A percentile compares a stretch with the other conserved stretches of the same genome.
These are phyloP conservation scores for Phytophthora ramorum DNA, from an alignment of 352 stramenopile genomes.

Conservation along the genomic window DNA sequence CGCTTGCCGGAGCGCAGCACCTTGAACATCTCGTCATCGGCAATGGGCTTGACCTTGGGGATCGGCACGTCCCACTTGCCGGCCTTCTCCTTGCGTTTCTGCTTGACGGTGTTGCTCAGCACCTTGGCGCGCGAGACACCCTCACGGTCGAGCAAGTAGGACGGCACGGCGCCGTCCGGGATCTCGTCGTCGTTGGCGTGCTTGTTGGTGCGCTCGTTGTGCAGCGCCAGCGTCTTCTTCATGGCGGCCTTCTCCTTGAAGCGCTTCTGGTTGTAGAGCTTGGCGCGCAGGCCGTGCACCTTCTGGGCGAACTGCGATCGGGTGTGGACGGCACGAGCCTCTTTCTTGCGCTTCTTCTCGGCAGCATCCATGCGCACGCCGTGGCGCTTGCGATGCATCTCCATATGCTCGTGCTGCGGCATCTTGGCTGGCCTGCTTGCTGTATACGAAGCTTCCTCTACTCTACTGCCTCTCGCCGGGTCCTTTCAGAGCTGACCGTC, in stretches of 20 bases:
- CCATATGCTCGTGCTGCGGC: slow-evolving; percentile 99
- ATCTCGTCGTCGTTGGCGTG: slow-evolving; percentile 98
- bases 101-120: slow-evolving; percentile 99
- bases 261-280: slow-evolving; percentile 99
- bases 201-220: slow-evolving; percentile 99
- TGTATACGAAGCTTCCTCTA: neutral
- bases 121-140: slow-evolving; percentile 99
- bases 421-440: slow-evolving; percentile 66
- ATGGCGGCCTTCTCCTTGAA: slow-evolving; percentile 99
- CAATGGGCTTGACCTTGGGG: slow-evolving; percentile 98
- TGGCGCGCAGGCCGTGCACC: slow-evolving; percentile 97
- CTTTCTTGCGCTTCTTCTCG: slow-evolving; percentile 98
- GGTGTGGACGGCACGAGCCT: slow-evolving; percentile 98
- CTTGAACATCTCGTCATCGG: slow-evolving; percentile 99
- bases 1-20: slow-evolving; percentile 97
- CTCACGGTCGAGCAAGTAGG: slow-evolving; percentile 99
- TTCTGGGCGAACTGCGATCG: slow-evolving; percentile 98
- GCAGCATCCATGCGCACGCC: slow-evolving; percentile 97
- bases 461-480: slow-evolving; percentile 10
- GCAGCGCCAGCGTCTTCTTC: slow-evolving; percentile 99
- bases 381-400: slow-evolving; percentile 99
- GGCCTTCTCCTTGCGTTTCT: slow-evolving; percentile 99
- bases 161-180: slow-evolving; percentile 96
- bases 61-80: slow-evolving; percentile 99
- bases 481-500: slow-evolving; percentile 30